Base-by-base conservation (phyloP, 495 filamentous ascomycete genomes). In the Xylaria intraflava region DNA sequence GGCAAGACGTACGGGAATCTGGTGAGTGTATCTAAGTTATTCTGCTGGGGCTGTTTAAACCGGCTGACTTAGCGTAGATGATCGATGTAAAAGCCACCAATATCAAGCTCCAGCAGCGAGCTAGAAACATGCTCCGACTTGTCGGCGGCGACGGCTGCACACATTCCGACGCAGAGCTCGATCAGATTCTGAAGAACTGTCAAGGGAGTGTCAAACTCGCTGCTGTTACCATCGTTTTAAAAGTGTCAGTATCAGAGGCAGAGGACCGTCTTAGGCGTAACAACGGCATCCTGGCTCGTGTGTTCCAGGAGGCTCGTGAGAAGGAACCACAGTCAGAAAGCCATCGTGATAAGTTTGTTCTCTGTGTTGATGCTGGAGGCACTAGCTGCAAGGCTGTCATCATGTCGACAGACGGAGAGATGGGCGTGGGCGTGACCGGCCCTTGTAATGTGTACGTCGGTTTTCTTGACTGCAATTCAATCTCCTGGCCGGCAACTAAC, bases 1-100 rank as follows among this genome's bases (percentile, higher is more conserved):
- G 70, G 70, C 6, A 73, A 73, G 50, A 73, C 69, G 2, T 73
- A 69, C 24, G 68, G 69, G n/a, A 72, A 72, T 48, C 58, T 69
- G 66, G 69, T 73, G 60, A 2, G 62, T 48, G 11, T 48, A 29
- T 4, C 27, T 23, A 14, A 22, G 16, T 17, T 17, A 24, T 14
- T 24, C 19, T 17, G 8, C 3, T 8, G 11, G 16, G 10, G 5
- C 14, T 35, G 6, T 29, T 6, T 2, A 40, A 2, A 29, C 47
- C 62, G 45, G 62, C 47, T 53, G 40, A 53, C 39, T 29, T 14
- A 2, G 20, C 7, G 6, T 39, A 72, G 69, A 72, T 71, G 69
- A 65, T 72, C 7, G 70, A 72, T 49, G 39, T 72, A 46, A 64
- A 68, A 24, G 67, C 69, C 12, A 71, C 69, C 9, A 72, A 72